A percentile compares a stretch with the other conserved stretches of the same genome.
phyloP scores from a whole-genome alignment of 257 asterid species.

The Jasminum sambac region DNA sequence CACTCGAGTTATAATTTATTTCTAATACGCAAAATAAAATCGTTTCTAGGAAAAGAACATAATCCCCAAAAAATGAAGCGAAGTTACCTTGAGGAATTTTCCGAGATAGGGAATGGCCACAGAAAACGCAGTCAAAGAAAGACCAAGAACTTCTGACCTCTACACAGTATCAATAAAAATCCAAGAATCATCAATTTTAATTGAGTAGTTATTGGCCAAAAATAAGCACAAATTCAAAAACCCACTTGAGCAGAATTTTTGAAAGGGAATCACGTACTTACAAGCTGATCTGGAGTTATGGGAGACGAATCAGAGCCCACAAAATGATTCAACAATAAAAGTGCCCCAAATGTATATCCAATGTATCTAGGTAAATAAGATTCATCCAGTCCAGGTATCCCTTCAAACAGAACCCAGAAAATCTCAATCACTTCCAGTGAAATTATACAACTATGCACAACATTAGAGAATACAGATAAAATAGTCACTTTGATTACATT shows the following conservation, averaged over 20 bases:
- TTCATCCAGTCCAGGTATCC: slow-evolving; percentile 92
- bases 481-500: no score
- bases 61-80: background rate
- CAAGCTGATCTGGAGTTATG: slow-evolving; percentile 75
- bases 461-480: background rate
- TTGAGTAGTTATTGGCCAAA: background rate
- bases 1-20: background rate
- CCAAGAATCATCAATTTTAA: slow-evolving; percentile 1
- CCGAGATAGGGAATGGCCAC: slow-evolving; percentile 78
- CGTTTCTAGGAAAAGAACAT: background rate
- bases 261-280: slow-evolving; percentile 35
- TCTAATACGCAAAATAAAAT: slow-evolving; percentile 9
- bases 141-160: slow-evolving; percentile 89
- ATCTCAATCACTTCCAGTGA: background rate
- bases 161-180: slow-evolving; percentile 24
- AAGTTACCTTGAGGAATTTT: slow-evolving; percentile 72
- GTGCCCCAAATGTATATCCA: slow-evolving; percentile 84
- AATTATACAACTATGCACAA: background rate
- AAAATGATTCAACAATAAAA: slow-evolving; percentile 72
- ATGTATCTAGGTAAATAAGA: slow-evolving; percentile 94
- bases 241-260: background rate
- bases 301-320: slow-evolving; percentile 62
- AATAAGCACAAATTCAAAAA: background rate
- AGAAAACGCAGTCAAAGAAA: slow-evolving; percentile 77
- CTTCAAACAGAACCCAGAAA: slow-evolving; percentile 32